Evolutionary conservation across 306 rosid genomes (phyloP).

Genomic region (Ammopiptanthus mongolicus): DNA sequence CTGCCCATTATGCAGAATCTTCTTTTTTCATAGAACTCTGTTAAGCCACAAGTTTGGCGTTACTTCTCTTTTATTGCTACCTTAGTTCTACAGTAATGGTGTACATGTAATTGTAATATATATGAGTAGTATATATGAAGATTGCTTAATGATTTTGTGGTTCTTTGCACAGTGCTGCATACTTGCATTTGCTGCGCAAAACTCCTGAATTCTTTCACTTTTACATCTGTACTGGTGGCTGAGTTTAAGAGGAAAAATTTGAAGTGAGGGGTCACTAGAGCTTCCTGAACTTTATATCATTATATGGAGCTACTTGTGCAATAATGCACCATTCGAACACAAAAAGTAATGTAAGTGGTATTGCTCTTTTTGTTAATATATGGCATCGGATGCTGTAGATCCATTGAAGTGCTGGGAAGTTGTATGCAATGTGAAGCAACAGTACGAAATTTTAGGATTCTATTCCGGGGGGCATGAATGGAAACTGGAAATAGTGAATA

Average conservation of each 20-base stretch:
- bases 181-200: background rate
- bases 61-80: background rate
- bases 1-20: background rate
- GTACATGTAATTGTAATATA: slow-evolving; percentile 19
- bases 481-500: background rate
- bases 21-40: background rate
- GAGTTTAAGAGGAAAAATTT: background rate
- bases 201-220: background rate
- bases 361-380: background rate
- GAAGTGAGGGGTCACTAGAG: background rate
- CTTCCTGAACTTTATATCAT: background rate
- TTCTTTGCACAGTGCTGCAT: slow-evolving; percentile 3
- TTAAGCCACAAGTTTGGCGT: slow-evolving; percentile 1
- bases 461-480: background rate
- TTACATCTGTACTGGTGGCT: background rate
- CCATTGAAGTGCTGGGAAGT: background rate
- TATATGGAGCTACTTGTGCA: background rate
- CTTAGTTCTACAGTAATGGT: slow-evolving; percentile 1
- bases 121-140: background rate
- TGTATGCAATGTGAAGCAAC: background rate
- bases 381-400: background rate
- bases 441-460: background rate
- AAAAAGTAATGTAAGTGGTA: background rate
- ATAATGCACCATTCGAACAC: background rate
- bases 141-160: background rate